Evolutionary conservation across 495 filamentous ascomycete genomes (phyloP).

Genomic region (Oidiodendron maius): DNA sequence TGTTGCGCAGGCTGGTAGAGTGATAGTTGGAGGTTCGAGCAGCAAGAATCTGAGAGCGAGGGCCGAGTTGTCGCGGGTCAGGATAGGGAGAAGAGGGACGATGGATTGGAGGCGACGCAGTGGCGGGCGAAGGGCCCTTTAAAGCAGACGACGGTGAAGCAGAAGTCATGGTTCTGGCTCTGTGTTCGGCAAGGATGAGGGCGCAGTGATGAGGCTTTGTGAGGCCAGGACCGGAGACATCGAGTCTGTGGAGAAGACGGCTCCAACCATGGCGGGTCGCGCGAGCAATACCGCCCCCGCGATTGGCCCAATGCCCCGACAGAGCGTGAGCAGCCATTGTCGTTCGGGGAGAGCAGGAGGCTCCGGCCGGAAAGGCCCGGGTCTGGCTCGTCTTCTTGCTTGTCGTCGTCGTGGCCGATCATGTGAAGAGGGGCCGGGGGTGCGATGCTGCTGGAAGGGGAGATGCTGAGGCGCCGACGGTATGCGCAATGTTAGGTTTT

Average conservation of each 20-base stretch:
- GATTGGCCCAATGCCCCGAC: background rate
- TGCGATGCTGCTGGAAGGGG: too few relatives aligned
- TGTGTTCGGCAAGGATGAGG: background rate
- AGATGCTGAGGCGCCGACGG: too few relatives aligned
- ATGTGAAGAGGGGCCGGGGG: too few relatives aligned
- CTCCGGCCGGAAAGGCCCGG: background rate
- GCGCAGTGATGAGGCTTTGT: background rate
- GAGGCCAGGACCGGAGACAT: background rate
- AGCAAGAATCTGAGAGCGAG: constrained; percentile 19
- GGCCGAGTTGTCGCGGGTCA: constrained; percentile 16
- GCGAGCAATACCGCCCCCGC: background rate
- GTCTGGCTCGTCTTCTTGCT: too few relatives aligned
- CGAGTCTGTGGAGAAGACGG: background rate
- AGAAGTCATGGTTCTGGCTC: constrained; percentile 1
- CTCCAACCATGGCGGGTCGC: background rate
- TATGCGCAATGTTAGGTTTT: too few relatives aligned
- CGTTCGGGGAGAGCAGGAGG: background rate
- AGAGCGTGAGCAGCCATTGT: background rate
- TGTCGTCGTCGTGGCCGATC: too few relatives aligned
- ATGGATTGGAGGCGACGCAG: constrained; percentile 14
- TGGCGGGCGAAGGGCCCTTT: constrained; percentile 17
- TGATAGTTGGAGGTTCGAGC: constrained; percentile 48
- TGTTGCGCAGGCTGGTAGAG: constrained; percentile 43
- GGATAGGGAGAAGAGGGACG: constrained; percentile 20
- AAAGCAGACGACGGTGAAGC: constrained; percentile 2